Conservation (phyloP, 352 stramenopile species). For the Globisporangium nodosum region DNA sequence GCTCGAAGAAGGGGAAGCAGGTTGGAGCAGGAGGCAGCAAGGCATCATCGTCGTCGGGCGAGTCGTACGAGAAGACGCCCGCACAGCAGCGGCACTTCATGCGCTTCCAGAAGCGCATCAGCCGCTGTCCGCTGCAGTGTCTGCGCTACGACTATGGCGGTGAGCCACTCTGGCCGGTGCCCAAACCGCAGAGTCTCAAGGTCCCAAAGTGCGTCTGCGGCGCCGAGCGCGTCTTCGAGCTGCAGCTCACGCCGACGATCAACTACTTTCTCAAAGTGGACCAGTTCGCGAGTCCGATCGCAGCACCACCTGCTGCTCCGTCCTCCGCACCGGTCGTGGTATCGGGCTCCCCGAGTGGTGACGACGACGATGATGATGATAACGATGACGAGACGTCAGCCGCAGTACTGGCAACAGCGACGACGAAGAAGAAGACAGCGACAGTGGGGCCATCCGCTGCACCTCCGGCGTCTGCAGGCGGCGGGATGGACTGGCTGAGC, state of each 20-base stretch:
- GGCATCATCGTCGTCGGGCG: slow-evolving; percentile 22
- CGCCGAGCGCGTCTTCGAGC: slow-evolving; percentile 64
- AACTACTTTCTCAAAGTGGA: slow-evolving; percentile 87
- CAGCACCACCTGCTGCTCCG: slow-evolving; percentile 9
- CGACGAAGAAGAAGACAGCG: background rate
- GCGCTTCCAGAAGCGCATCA: slow-evolving; percentile 85
- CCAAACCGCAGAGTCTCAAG: slow-evolving; percentile 38
- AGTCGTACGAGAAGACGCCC: slow-evolving; percentile 81
- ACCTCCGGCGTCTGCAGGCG: slow-evolving; percentile 12
- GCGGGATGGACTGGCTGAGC: slow-evolving; percentile 80
- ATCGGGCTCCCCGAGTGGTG: background rate
- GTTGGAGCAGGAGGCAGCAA: background rate
- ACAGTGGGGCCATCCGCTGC: slow-evolving; percentile 4
- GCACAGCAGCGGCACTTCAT: slow-evolving; percentile 69
- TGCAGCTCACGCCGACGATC: slow-evolving; percentile 79
- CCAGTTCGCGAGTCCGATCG: slow-evolving; percentile 27
- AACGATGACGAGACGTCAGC: background rate
- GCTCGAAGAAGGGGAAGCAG: slow-evolving; percentile 34
- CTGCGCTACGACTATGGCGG: slow-evolving; percentile 84
- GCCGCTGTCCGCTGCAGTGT: slow-evolving; percentile 64
- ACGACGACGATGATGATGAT: background rate
- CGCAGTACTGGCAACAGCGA: no score
- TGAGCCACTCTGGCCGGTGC: slow-evolving; percentile 72
- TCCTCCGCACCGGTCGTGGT: background rate
- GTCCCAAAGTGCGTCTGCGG: slow-evolving; percentile 57